phyloP scores from a whole-genome alignment of 257 asterid species.

The Rubia yunnanensis region DNA sequence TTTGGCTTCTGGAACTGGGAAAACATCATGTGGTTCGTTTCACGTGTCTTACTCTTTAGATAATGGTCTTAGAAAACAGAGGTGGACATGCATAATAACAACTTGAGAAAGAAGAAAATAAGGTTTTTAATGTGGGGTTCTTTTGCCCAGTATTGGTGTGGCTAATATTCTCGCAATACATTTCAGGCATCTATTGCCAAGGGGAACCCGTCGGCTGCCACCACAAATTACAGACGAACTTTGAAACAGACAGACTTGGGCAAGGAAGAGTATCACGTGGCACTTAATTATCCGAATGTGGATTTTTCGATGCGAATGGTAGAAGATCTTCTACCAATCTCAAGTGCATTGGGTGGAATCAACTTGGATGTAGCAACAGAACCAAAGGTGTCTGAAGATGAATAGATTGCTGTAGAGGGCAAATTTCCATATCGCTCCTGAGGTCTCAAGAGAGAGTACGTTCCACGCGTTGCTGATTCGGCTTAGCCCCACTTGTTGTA shows the following conservation, averaged over 20 bases:
- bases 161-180: conserved; percentile 5
- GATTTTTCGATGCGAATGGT: conserved; percentile 41
- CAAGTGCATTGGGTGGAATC: conserved; percentile 5
- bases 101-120: background rate
- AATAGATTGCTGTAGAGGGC: conserved; percentile 5
- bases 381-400: conserved; percentile 9
- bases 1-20: conserved; percentile 59
- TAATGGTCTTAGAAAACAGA: background rate
- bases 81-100: background rate
- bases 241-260: conserved; percentile 32
- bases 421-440: background rate
- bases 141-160: background rate
- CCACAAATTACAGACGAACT: conserved; percentile 35
- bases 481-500: no score
- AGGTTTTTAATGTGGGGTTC: background rate
- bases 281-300: conserved; percentile 50
- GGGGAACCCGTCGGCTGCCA: conserved; percentile 61
- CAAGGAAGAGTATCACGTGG: conserved; percentile 28
- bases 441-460: background rate
- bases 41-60: conserved; percentile 1
- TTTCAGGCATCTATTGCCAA: conserved; percentile 54
- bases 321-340: conserved; percentile 40
- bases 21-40: conserved; percentile 53
- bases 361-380: conserved; percentile 3
- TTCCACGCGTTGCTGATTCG: no score